Conservation (phyloP, 129 eudicot species). For the Dittrichia graveolens region DNA sequence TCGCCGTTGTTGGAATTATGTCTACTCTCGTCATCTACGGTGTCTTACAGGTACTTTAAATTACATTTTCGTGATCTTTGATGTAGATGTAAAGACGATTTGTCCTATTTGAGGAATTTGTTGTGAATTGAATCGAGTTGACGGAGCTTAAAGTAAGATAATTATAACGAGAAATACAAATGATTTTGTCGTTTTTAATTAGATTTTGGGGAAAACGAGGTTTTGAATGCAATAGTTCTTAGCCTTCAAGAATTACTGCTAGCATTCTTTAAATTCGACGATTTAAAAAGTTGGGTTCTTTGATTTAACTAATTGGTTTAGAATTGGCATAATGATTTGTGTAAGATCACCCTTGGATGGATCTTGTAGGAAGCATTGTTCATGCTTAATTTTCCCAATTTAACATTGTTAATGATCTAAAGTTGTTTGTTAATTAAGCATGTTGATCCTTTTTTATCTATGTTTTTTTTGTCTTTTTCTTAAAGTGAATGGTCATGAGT, state of each 20-base stretch:
- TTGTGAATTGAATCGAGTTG: background rate
- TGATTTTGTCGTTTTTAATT: background rate
- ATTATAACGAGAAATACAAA: background rate
- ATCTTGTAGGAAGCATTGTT: background rate
- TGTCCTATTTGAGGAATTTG: slow-evolving; percentile 15
- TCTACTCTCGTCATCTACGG: slow-evolving; percentile 91
- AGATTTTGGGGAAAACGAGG: slow-evolving; percentile 2
- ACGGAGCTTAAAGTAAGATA: background rate
- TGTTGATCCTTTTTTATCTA: background rate
- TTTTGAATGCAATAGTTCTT: background rate
- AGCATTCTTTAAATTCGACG: background rate
- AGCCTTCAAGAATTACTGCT: background rate
- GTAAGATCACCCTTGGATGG: background rate
- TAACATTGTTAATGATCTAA: background rate
- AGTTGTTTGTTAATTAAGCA: background rate
- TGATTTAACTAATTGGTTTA: background rate
- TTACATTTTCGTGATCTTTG: background rate
- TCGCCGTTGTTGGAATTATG: slow-evolving; percentile 89
- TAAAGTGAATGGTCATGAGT: background rate
- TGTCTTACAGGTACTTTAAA: slow-evolving; percentile 71
- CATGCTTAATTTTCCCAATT: background rate
- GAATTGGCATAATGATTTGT: background rate
- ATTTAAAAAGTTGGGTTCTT: background rate
- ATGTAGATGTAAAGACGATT: background rate
- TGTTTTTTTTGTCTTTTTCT: too few relatives aligned